phyloP scores from a whole-genome alignment of 176 grass and related monocot genomes.

The Ananas comosus region DNA sequence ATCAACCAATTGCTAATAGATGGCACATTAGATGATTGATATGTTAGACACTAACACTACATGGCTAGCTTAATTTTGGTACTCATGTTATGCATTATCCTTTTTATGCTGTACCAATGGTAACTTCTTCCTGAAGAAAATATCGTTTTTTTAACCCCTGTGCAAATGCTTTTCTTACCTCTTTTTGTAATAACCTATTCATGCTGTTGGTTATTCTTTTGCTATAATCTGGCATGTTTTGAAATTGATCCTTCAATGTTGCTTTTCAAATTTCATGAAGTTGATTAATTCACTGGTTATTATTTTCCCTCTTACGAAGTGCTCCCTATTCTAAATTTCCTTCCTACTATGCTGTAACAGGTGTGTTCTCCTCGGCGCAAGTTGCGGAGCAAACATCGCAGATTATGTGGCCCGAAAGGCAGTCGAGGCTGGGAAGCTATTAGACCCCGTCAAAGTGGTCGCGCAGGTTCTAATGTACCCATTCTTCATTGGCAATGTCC shows the following conservation, averaged over 20 bases:
- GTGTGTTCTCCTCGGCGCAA: constrained; percentile 62
- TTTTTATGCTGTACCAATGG: too few relatives aligned
- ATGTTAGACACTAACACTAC: too few relatives aligned
- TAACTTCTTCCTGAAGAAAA: too few relatives aligned
- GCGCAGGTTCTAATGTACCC: constrained; percentile 73
- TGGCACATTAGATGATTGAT: too few relatives aligned
- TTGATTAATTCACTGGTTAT: neutral
- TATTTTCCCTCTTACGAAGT: neutral
- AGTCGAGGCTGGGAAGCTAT: constrained; percentile 41
- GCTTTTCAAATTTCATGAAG: neutral
- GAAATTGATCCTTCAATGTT: neutral
- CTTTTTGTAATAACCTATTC: too few relatives aligned
- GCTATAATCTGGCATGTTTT: neutral
- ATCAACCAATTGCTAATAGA: too few relatives aligned
- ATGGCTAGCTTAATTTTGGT: too few relatives aligned
- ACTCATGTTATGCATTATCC: too few relatives aligned
- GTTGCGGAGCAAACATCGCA: constrained; percentile 60
- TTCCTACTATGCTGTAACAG: constrained; percentile 21
- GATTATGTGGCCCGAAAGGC: constrained; percentile 58
- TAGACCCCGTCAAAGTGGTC: constrained; percentile 43
- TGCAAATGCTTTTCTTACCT: too few relatives aligned
- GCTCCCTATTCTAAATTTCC: neutral
- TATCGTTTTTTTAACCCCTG: too few relatives aligned
- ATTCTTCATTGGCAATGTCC: constrained; percentile 51
- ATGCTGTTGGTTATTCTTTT: neutral